A percentile compares a stretch with the other conserved stretches of the same genome.
These are phyloP conservation scores for Symbiodinium pilosum DNA, from an alignment of 73 alveolate genomes.

Conservation along the genomic window DNA sequence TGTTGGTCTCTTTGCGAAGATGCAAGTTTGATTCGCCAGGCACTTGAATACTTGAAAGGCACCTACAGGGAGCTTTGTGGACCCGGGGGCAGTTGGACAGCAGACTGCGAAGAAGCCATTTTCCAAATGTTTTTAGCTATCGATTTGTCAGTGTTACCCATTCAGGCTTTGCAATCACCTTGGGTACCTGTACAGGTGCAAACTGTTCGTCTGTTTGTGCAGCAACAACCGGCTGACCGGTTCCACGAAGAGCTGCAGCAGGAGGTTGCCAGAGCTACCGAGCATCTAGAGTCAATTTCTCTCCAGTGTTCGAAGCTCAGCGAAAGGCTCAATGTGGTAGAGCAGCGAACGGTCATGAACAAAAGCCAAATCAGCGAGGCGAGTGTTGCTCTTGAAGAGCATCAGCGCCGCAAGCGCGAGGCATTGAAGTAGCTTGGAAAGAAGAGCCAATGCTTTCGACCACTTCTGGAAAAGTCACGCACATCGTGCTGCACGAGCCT, in stretches of 20 bases:
- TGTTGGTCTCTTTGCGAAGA: constrained; percentile 91
- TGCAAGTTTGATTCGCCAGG: constrained; percentile 77
- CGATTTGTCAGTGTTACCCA: constrained; percentile 43
- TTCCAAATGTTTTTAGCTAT: constrained; percentile 57
- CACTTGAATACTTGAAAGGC: constrained; percentile 87
- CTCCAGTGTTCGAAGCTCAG: constrained; percentile 48
- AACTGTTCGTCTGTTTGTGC: constrained; percentile 47
- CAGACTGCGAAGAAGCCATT: constrained; percentile 46
- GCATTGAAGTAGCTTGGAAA: background rate
- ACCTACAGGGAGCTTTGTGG: constrained; percentile 53
- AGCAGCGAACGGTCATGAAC: constrained; percentile 70
- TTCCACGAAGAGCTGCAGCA: constrained; percentile 79
- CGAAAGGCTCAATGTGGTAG: constrained; percentile 56
- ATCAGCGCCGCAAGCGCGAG: constrained; percentile 35
- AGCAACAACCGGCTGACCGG: constrained; percentile 77
- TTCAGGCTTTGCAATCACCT: constrained; percentile 64
- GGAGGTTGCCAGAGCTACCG: constrained; percentile 73
- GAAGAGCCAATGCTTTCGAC: too few species aligned
- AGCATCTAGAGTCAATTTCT: constrained; percentile 23
- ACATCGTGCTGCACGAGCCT: too few species aligned
- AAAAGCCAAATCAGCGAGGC: constrained; percentile 65
- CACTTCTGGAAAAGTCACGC: too few species aligned
- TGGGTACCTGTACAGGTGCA: constrained; percentile 95
- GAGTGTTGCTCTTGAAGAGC: constrained; percentile 52
- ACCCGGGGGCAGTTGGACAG: constrained; percentile 39